Percentiles rank a stretch among this genome's conserved stretches.
Evolutionary conservation across 371 early-diverging fungal species (phyloP).

Genomic region (Mortierella sp.): DNA sequence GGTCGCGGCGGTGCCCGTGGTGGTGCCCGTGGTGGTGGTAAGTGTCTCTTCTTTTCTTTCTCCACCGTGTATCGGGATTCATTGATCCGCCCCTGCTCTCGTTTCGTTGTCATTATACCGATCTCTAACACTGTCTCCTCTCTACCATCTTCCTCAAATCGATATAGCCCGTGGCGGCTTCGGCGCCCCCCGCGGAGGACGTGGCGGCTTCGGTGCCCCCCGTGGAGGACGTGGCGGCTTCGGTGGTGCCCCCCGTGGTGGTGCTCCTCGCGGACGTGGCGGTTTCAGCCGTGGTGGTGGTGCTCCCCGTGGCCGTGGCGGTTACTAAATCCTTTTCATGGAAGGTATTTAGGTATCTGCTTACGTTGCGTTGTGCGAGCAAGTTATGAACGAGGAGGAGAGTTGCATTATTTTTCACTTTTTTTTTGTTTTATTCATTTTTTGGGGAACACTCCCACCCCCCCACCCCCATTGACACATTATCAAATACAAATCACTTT

Average conservation of each 20-base stretch:
- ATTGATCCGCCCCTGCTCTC: neutral
- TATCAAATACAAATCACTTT: neutral
- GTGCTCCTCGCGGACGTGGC: conserved; percentile 54
- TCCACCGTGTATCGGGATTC: neutral
- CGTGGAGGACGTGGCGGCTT: conserved; percentile 54
- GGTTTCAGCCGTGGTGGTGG: conserved; percentile 29
- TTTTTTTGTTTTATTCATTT: conserved; percentile 14
- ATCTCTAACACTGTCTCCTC: neutral
- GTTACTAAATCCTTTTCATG: conserved; percentile 31
- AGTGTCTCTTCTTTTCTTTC: conserved; percentile 1
- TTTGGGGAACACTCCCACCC: too few species aligned
- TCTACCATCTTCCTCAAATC: neutral
- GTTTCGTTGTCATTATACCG: neutral
- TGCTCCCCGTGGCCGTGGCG: conserved; percentile 55
- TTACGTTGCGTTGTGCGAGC: neutral
- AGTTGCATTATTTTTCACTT: conserved; percentile 5
- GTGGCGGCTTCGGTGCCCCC: conserved; percentile 59
- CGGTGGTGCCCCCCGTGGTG: conserved; percentile 40
- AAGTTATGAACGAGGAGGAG: neutral
- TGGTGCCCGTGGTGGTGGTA: conserved; percentile 44
- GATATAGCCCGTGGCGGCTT: conserved; percentile 18
- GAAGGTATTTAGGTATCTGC: neutral
- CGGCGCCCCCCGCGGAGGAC: conserved; percentile 30
- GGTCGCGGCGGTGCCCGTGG: conserved; percentile 49
- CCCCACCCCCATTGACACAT: neutral